Evolutionary conservation across 108 stramenopile genomes (phyloP).

Genomic region (Bacterosira constricta): DNA sequence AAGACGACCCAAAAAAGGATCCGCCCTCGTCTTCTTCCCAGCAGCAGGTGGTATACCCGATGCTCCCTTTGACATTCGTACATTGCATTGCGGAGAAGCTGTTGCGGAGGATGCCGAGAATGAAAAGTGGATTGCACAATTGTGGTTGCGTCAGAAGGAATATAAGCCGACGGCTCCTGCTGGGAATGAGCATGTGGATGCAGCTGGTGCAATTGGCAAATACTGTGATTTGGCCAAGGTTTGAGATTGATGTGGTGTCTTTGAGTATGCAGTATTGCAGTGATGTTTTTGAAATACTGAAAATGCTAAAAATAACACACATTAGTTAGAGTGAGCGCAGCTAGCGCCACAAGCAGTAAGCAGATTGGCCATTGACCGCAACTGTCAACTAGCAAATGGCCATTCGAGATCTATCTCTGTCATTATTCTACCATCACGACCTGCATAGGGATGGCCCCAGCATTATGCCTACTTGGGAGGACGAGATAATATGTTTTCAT

Average conservation of each 20-base stretch:
- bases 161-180: slow-evolving; percentile 73
- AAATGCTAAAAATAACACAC: no score
- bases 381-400: neutral
- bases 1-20: slow-evolving; percentile 74
- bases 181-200: slow-evolving; percentile 61
- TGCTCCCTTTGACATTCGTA: slow-evolving; percentile 79
- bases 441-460: no score
- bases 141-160: slow-evolving; percentile 66
- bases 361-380: neutral
- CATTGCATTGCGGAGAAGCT: slow-evolving; percentile 81
- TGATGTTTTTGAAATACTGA: no score
- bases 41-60: slow-evolving; percentile 78
- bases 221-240: slow-evolving; percentile 43
- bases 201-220: slow-evolving; percentile 51
- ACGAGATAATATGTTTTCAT: no score
- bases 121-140: slow-evolving; percentile 86
- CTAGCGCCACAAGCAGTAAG: neutral
- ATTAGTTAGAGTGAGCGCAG: neutral
- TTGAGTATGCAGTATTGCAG: no score
- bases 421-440: no score
- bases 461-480: no score
- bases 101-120: slow-evolving; percentile 48
- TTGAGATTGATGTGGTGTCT: neutral
- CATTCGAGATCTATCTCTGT: neutral
- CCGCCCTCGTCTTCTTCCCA: slow-evolving; percentile 86